These are phyloP conservation scores for Lachancea meyersii DNA, from an alignment of 805 yeast genomes.

Conservation along the genomic window DNA sequence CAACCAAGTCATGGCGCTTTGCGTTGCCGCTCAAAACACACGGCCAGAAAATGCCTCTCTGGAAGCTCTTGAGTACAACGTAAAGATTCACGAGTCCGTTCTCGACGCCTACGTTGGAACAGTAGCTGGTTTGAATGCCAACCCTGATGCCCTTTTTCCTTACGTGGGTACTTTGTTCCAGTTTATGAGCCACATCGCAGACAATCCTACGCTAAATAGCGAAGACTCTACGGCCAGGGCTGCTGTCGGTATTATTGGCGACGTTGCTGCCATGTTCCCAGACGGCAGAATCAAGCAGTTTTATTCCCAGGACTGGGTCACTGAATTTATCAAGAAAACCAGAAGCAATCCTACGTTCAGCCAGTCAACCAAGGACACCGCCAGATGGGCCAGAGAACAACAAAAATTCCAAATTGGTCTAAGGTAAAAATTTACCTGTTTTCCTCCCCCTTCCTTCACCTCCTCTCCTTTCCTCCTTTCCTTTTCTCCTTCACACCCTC, in stretches of 20 bases:
- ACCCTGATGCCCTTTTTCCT: conserved; percentile 58
- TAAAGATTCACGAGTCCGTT: conserved; percentile 75
- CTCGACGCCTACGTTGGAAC: conserved; percentile 94
- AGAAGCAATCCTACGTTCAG: conserved; percentile 57
- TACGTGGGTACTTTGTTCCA: conserved; percentile 65
- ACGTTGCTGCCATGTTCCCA: conserved; percentile 80
- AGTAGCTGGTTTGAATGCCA: conserved; percentile 76
- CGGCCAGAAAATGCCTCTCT: conserved; percentile 60
- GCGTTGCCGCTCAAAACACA: conserved; percentile 56
- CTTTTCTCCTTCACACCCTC: not conserved
- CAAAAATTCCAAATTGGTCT: conserved; percentile 29
- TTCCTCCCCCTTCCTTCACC: not conserved
- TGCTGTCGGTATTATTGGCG: conserved; percentile 88
- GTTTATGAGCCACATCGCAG: conserved; percentile 54
- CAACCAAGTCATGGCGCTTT: conserved; percentile 71
- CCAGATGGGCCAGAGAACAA: conserved; percentile 93
- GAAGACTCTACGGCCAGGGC: conserved; percentile 73
- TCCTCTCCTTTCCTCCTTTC: not conserved
- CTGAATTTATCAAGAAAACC: conserved; percentile 67
- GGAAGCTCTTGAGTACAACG: conserved; percentile 72
- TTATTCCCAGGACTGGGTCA: conserved; percentile 72
- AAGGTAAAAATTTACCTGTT: conserved; percentile 8
- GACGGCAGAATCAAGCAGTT: conserved; percentile 64
- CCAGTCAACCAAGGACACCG: conserved; percentile 76
- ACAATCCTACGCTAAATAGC: conserved; percentile 52